Conservation (phyloP, 805 yeast species). For the Suhomyces kilbournensis region DNA sequence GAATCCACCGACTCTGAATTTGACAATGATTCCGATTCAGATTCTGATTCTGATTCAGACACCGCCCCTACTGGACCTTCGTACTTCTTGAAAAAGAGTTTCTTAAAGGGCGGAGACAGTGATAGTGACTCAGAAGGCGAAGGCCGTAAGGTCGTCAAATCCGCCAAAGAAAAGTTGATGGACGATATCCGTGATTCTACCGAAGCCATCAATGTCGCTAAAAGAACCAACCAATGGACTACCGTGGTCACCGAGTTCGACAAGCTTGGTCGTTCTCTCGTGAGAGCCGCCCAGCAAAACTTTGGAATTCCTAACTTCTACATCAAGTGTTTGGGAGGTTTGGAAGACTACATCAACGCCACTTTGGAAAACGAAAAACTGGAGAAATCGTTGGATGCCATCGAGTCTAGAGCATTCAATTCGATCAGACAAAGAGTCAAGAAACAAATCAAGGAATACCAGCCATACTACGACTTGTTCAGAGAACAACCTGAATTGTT, state of each 20-base stretch:
- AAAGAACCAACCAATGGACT: conserved; percentile 76
- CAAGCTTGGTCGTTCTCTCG: conserved; percentile 61
- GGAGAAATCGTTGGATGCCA: conserved; percentile 74
- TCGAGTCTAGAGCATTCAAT: conserved; percentile 82
- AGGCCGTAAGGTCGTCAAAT: conserved; percentile 81
- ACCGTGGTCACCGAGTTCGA: conserved; percentile 75
- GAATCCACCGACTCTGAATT: conserved; percentile 47
- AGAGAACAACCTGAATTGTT: conserved; percentile 73
- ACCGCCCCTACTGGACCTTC: conserved; percentile 48
- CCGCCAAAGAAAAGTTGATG: conserved; percentile 87
- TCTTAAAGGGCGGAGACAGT: conserved; percentile 41
- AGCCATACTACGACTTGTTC: conserved; percentile 54
- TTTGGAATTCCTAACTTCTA: conserved; percentile 68
- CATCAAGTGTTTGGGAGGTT: conserved; percentile 63
- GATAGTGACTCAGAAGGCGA: conserved; percentile 59
- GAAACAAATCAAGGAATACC: conserved; percentile 72
- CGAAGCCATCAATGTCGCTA: conserved; percentile 65
- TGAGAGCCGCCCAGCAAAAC: conserved; percentile 75
- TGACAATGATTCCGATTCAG: conserved; percentile 39
- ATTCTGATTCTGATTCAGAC: conserved; percentile 29
- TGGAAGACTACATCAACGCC: conserved; percentile 65
- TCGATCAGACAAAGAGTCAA: conserved; percentile 83
- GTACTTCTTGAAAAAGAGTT: conserved; percentile 52
- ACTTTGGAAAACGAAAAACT: conserved; percentile 49
- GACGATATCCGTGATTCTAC: conserved; percentile 77